A percentile compares a stretch with the other conserved stretches of the same genome.
These are phyloP conservation scores for Lepidium aucheri DNA, from an alignment of 345 rosid species.

Conservation along the genomic window DNA sequence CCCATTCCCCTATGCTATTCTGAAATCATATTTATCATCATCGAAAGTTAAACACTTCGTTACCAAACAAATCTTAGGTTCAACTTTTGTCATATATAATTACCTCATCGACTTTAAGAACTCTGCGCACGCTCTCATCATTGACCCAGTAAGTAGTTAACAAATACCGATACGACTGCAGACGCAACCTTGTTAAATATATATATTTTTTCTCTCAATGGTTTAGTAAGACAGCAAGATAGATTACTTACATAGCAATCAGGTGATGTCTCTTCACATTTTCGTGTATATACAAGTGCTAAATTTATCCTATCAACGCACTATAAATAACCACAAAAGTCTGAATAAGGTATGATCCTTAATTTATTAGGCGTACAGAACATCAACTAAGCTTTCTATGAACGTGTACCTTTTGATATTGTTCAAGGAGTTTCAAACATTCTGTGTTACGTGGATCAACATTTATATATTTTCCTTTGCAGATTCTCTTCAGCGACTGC, in stretches of 20 bases:
- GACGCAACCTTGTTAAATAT: constrained; percentile 6
- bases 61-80: neutral
- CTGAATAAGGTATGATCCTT: neutral
- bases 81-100: neutral
- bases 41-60: neutral
- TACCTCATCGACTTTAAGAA: constrained; percentile 14
- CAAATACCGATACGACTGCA: constrained; percentile 2
- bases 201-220: neutral
- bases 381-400: constrained; percentile 7
- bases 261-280: constrained; percentile 8
- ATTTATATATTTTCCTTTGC: constrained; percentile 12
- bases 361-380: neutral
- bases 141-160: constrained; percentile 20
- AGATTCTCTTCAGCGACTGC: constrained; percentile 17
- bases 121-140: constrained; percentile 21
- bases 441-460: constrained; percentile 12
- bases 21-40: neutral
- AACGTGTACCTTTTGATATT: constrained; percentile 24
- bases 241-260: constrained; percentile 16
- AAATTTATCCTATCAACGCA: neutral
- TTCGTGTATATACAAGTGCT: neutral
- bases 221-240: constrained; percentile 3
- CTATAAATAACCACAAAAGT: neutral
- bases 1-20: constrained; percentile 17
- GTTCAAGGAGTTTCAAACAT: constrained; percentile 12